Evolutionary conservation across 2,329 filamentous ascomycete species (phyloP), one percentile per base, ranked within the genome.

Genomic region (Botrytis porri): DNA sequence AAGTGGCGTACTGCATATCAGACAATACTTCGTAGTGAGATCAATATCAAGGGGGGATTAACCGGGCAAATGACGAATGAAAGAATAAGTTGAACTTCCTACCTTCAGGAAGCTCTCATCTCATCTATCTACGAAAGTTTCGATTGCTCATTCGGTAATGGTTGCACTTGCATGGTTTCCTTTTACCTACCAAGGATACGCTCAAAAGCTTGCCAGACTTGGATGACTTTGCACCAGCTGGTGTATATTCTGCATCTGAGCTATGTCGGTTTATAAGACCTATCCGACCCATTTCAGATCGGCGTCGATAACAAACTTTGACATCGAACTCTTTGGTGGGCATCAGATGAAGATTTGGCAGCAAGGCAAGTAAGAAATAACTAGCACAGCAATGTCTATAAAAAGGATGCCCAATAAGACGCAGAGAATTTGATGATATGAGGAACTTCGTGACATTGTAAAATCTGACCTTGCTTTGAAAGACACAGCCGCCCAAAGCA

Each of bases 21-120:
- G 63, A 66, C 25, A 37, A 54, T 29, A n/a, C n/a, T n/a, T n/a
- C n/a, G n/a, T n/a, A 18, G 65, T 41, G 48, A 57, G 65, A 67
- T 39, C 32, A n/a, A n/a, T 57, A 25, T 57, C 65, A 54, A n/a
- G 65, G 64, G 45, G 10, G 9, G 18, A 18, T 5, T 57, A 29
- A 57, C 57, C 65, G 35, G 16, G 41, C 35, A 67, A 3, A 25
- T 29, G 25, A 41, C 25, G 48, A 57, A 67, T 67, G 25, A 57
- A 35, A 25, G 32, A 25, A 41, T 3, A 57, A 10, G 16, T 35
- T 7, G 22, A 16, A 29, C 29, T 29, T 67, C 9, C 25, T 54
- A 1, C 16, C n/a, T 39, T 32, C n/a, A 10, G 10, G 32, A 32
- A 57, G 16, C 18, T 18, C 48, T 57, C 18, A 22, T 32, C 48